Conservation (phyloP, 1,284 basidiomycete species). For the Grifola frondosa region DNA sequence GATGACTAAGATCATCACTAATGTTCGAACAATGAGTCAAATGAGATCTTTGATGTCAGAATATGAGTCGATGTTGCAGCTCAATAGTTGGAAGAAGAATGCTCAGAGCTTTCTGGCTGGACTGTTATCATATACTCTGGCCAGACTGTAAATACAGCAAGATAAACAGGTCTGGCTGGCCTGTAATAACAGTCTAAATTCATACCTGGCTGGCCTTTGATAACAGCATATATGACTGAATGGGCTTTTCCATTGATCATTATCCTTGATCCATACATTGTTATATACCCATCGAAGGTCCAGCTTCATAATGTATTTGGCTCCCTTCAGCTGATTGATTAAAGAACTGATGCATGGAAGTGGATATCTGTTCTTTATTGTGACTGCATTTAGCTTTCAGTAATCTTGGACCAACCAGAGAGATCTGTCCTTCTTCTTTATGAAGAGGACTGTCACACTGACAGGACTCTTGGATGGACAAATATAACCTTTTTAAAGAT, state of each 20-base stretch:
- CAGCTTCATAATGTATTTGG: conserved; percentile 33
- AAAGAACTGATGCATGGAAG: conserved; percentile 34
- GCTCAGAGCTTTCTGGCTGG: no score
- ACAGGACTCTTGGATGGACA: conserved; percentile 18
- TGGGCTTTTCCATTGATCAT: conserved; percentile 15
- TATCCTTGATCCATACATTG: conserved; percentile 13
- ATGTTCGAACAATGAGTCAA: no score
- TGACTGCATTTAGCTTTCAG: conserved; percentile 22
- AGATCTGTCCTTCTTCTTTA: conserved; percentile 39
- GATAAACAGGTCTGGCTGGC: no score
- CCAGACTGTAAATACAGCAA: no score
- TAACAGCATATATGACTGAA: no score
- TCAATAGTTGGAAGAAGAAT: no score
- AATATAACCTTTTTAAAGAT: neutral
- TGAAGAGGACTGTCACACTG: conserved; percentile 35
- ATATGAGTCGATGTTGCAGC: no score
- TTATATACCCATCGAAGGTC: conserved; percentile 27
- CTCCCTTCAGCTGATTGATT: conserved; percentile 26
- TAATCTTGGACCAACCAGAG: conserved; percentile 32
- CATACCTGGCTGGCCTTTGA: no score
- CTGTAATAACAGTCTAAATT: no score
- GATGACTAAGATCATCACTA: no score
- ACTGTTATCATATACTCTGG: no score
- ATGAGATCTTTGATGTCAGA: no score
- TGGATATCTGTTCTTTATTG: conserved; percentile 33